Conservation (phyloP, 2,329 filamentous ascomycete genomes). For the Helotiales sp. region DNA sequence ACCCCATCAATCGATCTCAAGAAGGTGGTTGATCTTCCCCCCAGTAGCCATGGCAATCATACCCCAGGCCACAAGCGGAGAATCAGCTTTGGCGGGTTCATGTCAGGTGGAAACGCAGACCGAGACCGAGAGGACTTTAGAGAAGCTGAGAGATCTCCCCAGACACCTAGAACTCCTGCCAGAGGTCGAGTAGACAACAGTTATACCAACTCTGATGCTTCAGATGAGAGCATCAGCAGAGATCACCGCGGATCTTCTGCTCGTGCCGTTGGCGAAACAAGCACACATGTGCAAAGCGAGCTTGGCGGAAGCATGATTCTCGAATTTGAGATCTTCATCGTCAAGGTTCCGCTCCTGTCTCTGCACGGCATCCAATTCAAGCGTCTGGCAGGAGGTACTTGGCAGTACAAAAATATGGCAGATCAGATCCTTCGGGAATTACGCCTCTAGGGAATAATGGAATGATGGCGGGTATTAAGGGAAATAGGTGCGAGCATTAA, state of each 20-base stretch:
- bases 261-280: slow-evolving; percentile 80
- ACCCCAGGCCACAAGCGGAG: slow-evolving; percentile 70
- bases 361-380: slow-evolving; percentile 98
- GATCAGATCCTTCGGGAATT: slow-evolving; percentile 91
- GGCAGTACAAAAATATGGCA: slow-evolving; percentile 99
- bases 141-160: slow-evolving; percentile 60
- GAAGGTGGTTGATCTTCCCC: slow-evolving; percentile 66
- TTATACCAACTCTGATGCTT: slow-evolving; percentile 86
- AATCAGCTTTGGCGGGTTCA: slow-evolving; percentile 82
- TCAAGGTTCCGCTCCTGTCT: slow-evolving; percentile 92
- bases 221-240: slow-evolving; percentile 72
- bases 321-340: slow-evolving; percentile 94
- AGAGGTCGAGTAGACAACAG: slow-evolving; percentile 65
- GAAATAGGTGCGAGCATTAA: slow-evolving; percentile 7
- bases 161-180: slow-evolving; percentile 52
- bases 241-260: slow-evolving; percentile 58
- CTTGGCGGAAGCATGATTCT: slow-evolving; percentile 83
- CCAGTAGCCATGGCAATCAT: slow-evolving; percentile 57
- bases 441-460: slow-evolving; percentile 60
- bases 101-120: slow-evolving; percentile 53
- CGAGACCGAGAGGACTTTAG: slow-evolving; percentile 74
- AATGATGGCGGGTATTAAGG: not conserved
- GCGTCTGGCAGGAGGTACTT: slow-evolving; percentile 91
- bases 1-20: slow-evolving; percentile 87
- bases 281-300: slow-evolving; percentile 89